Percentiles rank a stretch among this genome's conserved stretches.
Conservation (phyloP, 73 alveolate genomes). For the Paramecium octaurelia region DNA sequence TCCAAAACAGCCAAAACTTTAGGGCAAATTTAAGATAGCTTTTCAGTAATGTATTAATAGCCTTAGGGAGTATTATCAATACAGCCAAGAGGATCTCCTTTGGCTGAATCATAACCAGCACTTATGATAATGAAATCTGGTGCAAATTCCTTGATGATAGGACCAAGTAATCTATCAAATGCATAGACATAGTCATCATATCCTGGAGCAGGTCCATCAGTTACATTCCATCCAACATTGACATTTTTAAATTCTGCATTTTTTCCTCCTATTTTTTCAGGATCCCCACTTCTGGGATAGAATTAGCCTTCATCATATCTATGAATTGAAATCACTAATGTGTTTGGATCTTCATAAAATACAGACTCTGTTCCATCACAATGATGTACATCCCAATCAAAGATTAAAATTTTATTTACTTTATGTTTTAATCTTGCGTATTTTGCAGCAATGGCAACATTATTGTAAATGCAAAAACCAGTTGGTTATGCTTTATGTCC, state of each 20-base stretch:
- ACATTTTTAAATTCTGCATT: slow-evolving; percentile 87
- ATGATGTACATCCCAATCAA: slow-evolving; percentile 99
- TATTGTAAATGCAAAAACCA: slow-evolving; percentile 96
- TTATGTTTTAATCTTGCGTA: slow-evolving; percentile 73
- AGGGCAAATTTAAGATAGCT: background rate
- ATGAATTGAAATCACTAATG: slow-evolving; percentile 90
- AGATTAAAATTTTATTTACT: slow-evolving; percentile 77
- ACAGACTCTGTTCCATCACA: slow-evolving; percentile 98
- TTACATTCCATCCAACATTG: slow-evolving; percentile 80
- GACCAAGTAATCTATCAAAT: slow-evolving; percentile 85
- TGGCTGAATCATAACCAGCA: slow-evolving; percentile 98
- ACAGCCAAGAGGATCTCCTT: slow-evolving; percentile 97
- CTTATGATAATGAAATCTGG: slow-evolving; percentile 96
- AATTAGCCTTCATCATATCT: slow-evolving; percentile 87
- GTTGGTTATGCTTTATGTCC: slow-evolving; percentile 64
- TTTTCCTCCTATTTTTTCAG: slow-evolving; percentile 80
- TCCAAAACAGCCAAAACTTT: slow-evolving; percentile 45
- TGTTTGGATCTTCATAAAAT: slow-evolving; percentile 85
- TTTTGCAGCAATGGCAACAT: slow-evolving; percentile 96
- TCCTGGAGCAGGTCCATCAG: slow-evolving; percentile 74
- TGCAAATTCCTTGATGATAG: slow-evolving; percentile 79
- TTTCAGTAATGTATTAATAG: slow-evolving; percentile 57
- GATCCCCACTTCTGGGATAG: slow-evolving; percentile 84
- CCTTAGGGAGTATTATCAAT: slow-evolving; percentile 87
- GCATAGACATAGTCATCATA: slow-evolving; percentile 92